Conservation (phyloP, 2,329 filamentous ascomycete species). For the Ophiostoma sp. region DNA sequence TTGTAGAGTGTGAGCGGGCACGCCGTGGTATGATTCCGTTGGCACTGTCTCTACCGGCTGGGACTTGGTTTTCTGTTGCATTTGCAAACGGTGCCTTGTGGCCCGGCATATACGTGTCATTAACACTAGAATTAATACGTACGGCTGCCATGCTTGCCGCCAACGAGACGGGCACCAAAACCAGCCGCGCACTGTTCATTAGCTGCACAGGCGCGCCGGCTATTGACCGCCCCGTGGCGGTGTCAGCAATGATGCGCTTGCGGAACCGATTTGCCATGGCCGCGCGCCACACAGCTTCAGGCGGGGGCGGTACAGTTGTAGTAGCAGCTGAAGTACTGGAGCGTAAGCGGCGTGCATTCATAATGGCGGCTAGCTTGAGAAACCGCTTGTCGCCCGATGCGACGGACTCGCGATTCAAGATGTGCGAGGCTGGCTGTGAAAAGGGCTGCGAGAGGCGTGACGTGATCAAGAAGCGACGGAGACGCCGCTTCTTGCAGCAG, state of each 20-base stretch:
- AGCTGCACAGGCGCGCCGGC: slow-evolving; percentile 27
- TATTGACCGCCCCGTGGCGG: slow-evolving; percentile 29
- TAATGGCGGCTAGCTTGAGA: slow-evolving; percentile 43
- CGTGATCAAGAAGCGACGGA: slow-evolving; percentile 60
- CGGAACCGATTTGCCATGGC: slow-evolving; percentile 61
- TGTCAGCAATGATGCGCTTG: slow-evolving; percentile 41
- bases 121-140: neutral
- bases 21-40: neutral
- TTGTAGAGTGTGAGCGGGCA: neutral
- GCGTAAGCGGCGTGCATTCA: slow-evolving; percentile 34
- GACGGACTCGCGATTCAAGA: slow-evolving; percentile 55
- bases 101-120: no score
- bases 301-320: slow-evolving; percentile 17
- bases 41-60: no score
- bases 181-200: slow-evolving; percentile 17
- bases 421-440: slow-evolving; percentile 64
- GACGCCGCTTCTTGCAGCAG: slow-evolving; percentile 60
- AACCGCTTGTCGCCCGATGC: slow-evolving; percentile 45
- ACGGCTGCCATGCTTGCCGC: slow-evolving; percentile 3
- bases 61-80: neutral
- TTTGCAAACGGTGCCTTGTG: no score
- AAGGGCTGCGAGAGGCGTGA: slow-evolving; percentile 65
- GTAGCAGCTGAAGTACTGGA: neutral
- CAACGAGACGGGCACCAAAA: slow-evolving; percentile 11
- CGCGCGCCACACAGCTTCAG: slow-evolving; percentile 54